Percentiles rank a stretch among this genome's conserved stretches.
Evolutionary conservation across 495 filamentous ascomycete genomes (phyloP).

Genomic region (Lepraria neglecta): DNA sequence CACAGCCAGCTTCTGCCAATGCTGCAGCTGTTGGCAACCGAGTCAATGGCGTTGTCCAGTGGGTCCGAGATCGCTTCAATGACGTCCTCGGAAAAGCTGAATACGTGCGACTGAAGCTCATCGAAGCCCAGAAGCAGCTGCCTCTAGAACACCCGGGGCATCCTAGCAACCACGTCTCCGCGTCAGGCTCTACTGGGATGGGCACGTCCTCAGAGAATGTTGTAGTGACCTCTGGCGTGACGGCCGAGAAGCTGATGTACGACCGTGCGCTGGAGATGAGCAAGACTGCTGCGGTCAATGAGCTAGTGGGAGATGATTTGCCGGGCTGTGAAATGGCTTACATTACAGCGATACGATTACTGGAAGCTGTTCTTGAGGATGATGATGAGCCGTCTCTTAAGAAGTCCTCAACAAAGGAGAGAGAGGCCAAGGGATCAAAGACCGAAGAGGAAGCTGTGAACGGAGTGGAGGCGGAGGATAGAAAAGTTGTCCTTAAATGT

Average conservation of each 20-base stretch:
- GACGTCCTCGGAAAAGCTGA: constrained; percentile 95
- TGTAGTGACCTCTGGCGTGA: constrained; percentile 66
- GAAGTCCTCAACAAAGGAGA: constrained; percentile 33
- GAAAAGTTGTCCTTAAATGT: constrained; percentile 66
- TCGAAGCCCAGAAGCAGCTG: constrained; percentile 78
- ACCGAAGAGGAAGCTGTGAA: constrained; percentile 44
- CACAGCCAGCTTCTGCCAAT: constrained; percentile 35
- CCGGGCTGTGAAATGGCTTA: constrained; percentile 88
- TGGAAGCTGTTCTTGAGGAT: constrained; percentile 86
- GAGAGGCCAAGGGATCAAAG: constrained; percentile 38
- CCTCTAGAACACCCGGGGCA: constrained; percentile 82
- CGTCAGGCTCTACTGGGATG: constrained; percentile 43
- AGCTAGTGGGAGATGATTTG: constrained; percentile 86
- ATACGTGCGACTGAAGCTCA: constrained; percentile 75
- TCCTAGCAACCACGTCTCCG: constrained; percentile 63
- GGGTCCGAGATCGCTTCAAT: constrained; percentile 90
- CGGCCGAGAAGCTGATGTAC: constrained; percentile 96
- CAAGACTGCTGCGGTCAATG: constrained; percentile 84
- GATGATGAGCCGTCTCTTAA: constrained; percentile 56
- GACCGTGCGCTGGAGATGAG: constrained; percentile 97
- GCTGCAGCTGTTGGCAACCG: constrained; percentile 56
- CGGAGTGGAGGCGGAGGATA: constrained; percentile 66
- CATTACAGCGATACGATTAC: constrained; percentile 81
- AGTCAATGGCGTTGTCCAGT: constrained; percentile 90
- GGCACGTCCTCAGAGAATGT: constrained; percentile 57